Conservation (phyloP, 2,329 filamentous ascomycete genomes). For the Botrytis aclada region DNA sequence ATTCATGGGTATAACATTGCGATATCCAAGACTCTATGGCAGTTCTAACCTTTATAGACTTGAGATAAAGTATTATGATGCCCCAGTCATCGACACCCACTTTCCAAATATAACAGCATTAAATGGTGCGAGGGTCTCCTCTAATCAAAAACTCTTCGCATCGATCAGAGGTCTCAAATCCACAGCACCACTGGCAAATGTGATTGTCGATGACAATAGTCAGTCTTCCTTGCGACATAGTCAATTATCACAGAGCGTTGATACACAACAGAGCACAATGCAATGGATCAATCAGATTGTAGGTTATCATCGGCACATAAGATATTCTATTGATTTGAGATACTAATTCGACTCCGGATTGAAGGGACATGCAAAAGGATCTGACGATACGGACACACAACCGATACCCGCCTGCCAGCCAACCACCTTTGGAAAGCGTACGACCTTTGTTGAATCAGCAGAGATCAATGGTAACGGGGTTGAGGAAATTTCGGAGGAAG, state of each 20-base stretch:
- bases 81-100: neutral
- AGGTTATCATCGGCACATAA: neutral
- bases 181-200: neutral
- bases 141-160: neutral
- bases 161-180: neutral
- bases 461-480: neutral
- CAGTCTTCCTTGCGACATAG: neutral
- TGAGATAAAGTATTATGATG: neutral
- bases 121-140: neutral
- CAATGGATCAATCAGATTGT: constrained; percentile 16
- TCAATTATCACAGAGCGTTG: neutral
- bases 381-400: constrained; percentile 3
- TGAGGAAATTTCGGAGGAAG: neutral
- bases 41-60: neutral
- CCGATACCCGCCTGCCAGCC: neutral
- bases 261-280: constrained; percentile 7
- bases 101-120: neutral
- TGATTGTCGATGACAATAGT: neutral
- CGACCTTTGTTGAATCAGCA: neutral
- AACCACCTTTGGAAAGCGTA: neutral
- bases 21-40: neutral
- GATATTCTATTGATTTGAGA: neutral
- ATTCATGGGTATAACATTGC: constrained; percentile 3
- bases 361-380: neutral
- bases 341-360: neutral